Evolutionary conservation across 148 eudicot genomes (phyloP), one percentile per base, ranked within the genome.

Genomic region (Bassia scoparia): DNA sequence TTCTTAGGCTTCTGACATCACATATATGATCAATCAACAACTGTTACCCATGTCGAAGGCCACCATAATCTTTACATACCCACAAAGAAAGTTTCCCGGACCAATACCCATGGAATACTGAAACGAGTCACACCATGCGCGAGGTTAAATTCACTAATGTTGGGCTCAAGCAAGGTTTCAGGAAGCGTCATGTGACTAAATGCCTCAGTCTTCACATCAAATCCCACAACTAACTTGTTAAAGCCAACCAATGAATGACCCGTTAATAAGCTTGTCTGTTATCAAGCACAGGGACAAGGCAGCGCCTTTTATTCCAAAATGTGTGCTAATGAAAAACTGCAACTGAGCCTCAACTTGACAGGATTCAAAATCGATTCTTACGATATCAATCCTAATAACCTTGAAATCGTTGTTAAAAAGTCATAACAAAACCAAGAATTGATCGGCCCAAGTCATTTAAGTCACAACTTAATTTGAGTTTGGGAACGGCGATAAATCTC

Each of bases 401-500:
- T 80, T 83, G 33, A 70, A 77, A 16, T 83, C 81, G 23, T 79
- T 74, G 31, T 4, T 70, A 7, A 24, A 9, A 4, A 26, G 72
- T 83, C 86, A 68, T 59, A 74, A 24, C 86, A 15, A 83, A 80
- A n/a, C 83, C 83, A 34, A 66, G 52, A 74, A 69, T 48, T 13
- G 58, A 56, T 13, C 33, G 53, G 23, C 67, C 49, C 31, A 59
- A 3, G n/a, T 79, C 61, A 23, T 13, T 10, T 26, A 76, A 18
- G 5, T n/a, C 31, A 37, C 26, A 7, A 0, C 44, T 13, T 5
- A 80, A 33, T 21, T 55, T 5, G 68, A 78, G 79, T 43, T 34
- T 33, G 1, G 79, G 81, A 23, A 83, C 61, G 33, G 53, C 24
- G 18, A 80, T 61, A 10, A 58, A 65, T 68, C 71, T 83, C 61